Base-by-base conservation (phyloP, 1,284 basidiomycete species). In the Puccinia hordei region DNA sequence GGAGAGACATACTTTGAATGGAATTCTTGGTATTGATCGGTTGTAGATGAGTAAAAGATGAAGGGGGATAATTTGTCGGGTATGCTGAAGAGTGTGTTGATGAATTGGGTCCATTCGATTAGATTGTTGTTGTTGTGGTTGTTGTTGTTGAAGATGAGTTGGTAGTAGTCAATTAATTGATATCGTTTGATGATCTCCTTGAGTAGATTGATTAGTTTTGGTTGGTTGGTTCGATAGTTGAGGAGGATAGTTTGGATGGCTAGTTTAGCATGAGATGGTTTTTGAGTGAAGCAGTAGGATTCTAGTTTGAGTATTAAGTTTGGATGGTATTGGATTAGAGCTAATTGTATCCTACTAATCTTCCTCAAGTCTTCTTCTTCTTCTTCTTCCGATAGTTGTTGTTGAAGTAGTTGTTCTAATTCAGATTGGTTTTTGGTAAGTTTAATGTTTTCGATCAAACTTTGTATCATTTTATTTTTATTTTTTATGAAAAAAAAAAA, bases 141-240 rank as follows among this genome's bases (percentile, higher is more conserved):
- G 65, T 24, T 46, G 30, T n/a, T 68, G n/a, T 46, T 19, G 27
- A 68, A 24, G 66, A 68, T 68, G 22, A 13, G 24, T 46, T 68
- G 66, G 46, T 46, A 73, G 41, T 57, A 61, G 24, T 73, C 49
- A 41, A 24, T 59, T 30, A 73, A 41, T 30, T 59, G 53, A 38
- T 57, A 65, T 24, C n/a, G 30, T 49, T 76, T 33, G 49, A n/a
- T 10, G 73, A 35, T 61, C 41, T 24, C 33, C 38, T 53, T 33
- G 53, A 33, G 57, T 55, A 73, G 30, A 6, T 59, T 68, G 10
- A 15, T 46, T 46, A 9, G 46, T 68, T 6, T 44, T 68, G 4
- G 30, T 59, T 44, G n/a, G n/a, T 44, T 44, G 41, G 6, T 13
- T 44, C 33, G 22, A 19, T 17, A 35, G 27, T 17, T 59, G n/a